Evolutionary conservation across 176 grass and related monocot species (phyloP).

Genomic region (bread wheat (Triticum aestivum)): IWGSC_CS_RefSeq_v2.1 NC_057811.1:354001895-354002394

Average conservation of each 20-base stretch:
- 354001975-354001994: too few relatives aligned
- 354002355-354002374: constrained; percentile 6
- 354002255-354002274: constrained; percentile 10
- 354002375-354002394: background rate
- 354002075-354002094: background rate
- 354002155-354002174: background rate
- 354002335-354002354: constrained; percentile 54
- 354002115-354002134: background rate
- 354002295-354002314: background rate
- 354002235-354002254: constrained; percentile 21
- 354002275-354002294: background rate
- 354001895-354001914: background rate
- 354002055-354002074: too few relatives aligned
- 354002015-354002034: too few relatives aligned
- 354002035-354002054: too few relatives aligned
- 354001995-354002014: too few relatives aligned
- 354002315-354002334: background rate
- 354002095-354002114: background rate
- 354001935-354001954: too few relatives aligned
- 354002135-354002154: background rate
- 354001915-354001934: background rate
- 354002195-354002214: background rate
- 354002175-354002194: constrained; percentile 48
- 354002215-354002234: constrained; percentile 29
- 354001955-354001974: too few relatives aligned